Evolutionary conservation across 2,329 filamentous ascomycete species (phyloP).

Genomic region (Trichoderma sp.): DNA sequence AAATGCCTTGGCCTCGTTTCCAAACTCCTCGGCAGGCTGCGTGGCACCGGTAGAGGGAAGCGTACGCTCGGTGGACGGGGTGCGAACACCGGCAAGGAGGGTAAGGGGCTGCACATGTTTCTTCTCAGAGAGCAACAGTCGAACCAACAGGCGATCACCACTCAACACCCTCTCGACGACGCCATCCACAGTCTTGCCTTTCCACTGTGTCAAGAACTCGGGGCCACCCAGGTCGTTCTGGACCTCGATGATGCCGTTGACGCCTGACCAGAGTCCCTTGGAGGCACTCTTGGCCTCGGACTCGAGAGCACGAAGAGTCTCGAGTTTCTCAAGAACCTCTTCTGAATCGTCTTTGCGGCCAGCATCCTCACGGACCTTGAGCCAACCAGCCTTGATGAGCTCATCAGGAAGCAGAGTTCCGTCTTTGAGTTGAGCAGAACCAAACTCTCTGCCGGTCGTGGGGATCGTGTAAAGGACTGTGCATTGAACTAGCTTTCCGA

Average conservation of each 20-base stretch:
- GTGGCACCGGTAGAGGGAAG: constrained; percentile 74
- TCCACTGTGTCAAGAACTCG: constrained; percentile 77
- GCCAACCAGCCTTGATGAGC: constrained; percentile 82
- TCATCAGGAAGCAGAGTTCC: constrained; percentile 77
- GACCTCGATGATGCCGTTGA: constrained; percentile 66
- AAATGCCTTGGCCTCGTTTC: constrained; percentile 83
- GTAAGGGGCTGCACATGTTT: constrained; percentile 88
- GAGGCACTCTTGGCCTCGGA: constrained; percentile 71
- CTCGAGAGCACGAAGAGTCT: constrained; percentile 75
- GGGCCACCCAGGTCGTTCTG: constrained; percentile 77
- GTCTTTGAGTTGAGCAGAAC: constrained; percentile 71
- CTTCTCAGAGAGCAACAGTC: constrained; percentile 74
- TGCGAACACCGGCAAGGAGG: constrained; percentile 81
- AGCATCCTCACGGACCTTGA: constrained; percentile 90
- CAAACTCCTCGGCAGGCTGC: constrained; percentile 82
- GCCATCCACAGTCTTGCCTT: constrained; percentile 78
- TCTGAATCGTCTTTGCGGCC: constrained; percentile 86
- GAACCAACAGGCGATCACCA: constrained; percentile 83
- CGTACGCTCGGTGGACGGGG: constrained; percentile 83
- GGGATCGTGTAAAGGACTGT: constrained; percentile 84
- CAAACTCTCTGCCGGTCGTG: constrained; percentile 82
- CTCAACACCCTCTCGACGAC: constrained; percentile 88
- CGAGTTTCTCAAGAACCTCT: constrained; percentile 66
- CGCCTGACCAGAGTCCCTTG: constrained; percentile 76
- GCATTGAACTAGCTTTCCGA: constrained; percentile 86